These are phyloP conservation scores for Xylariomycetidae sp. DNA, from an alignment of 2,329 filamentous ascomycete genomes.

Conservation along the genomic window DNA sequence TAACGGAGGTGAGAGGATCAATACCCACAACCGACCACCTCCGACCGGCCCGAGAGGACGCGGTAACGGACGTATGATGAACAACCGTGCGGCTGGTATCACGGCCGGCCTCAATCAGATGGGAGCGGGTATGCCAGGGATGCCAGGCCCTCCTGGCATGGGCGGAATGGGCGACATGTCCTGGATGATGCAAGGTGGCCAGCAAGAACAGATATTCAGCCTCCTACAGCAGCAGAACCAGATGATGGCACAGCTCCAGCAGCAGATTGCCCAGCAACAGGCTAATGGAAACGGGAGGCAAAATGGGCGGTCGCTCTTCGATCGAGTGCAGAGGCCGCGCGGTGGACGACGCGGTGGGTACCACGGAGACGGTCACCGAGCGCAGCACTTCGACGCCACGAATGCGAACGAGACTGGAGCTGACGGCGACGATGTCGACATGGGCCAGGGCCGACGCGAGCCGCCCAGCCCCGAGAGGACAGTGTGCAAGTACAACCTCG, in stretches of 20 bases:
- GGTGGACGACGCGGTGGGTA: slow-evolving; percentile 44
- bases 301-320: slow-evolving; percentile 61
- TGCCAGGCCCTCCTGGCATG: slow-evolving; percentile 32
- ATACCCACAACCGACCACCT: slow-evolving; percentile 64
- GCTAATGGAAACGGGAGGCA: slow-evolving; percentile 37
- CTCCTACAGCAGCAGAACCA: slow-evolving; percentile 82
- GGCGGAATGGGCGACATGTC: slow-evolving; percentile 37
- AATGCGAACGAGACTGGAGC: slow-evolving; percentile 30
- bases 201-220: slow-evolving; percentile 68
- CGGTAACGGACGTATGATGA: slow-evolving; percentile 44
- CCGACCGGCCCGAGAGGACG: slow-evolving; percentile 63
- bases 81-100: slow-evolving; percentile 44
- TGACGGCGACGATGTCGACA: slow-evolving; percentile 58
- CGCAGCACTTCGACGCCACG: slow-evolving; percentile 25
- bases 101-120: slow-evolving; percentile 38
- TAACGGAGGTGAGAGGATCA: slow-evolving; percentile 72
- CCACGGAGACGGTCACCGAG: slow-evolving; percentile 32
- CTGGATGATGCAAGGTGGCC: slow-evolving; percentile 45
- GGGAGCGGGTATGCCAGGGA: slow-evolving; percentile 32
- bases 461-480: slow-evolving; percentile 55
- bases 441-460: slow-evolving; percentile 47
- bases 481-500: slow-evolving; percentile 83
- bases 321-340: slow-evolving; percentile 59
- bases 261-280: slow-evolving; percentile 53
- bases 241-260: slow-evolving; percentile 73